Conservation (phyloP, 2,329 filamentous ascomycete species). For the Alternaria sp. region DNA sequence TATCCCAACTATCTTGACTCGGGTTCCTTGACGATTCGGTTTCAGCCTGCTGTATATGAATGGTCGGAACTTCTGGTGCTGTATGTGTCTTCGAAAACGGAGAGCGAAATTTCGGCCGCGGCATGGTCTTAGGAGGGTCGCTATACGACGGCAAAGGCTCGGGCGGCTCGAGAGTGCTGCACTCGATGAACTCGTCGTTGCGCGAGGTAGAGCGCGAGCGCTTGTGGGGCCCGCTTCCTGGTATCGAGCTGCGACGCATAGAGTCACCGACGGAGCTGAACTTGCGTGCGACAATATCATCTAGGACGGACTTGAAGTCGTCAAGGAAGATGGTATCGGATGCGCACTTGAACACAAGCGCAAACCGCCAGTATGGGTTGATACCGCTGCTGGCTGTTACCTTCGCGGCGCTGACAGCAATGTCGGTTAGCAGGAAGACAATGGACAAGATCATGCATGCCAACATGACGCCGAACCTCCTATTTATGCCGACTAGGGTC, state of each 20-base stretch:
- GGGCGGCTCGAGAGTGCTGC: slow-evolving; percentile 17
- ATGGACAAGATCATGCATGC: slow-evolving; percentile 46
- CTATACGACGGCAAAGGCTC: background rate
- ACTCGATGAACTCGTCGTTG: slow-evolving; percentile 32
- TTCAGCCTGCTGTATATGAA: slow-evolving; percentile 36
- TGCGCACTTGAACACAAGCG: slow-evolving; percentile 48
- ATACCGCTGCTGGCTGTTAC: slow-evolving; percentile 39
- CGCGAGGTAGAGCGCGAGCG: slow-evolving; percentile 25
- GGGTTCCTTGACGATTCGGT: slow-evolving; percentile 29
- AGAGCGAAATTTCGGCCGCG: slow-evolving; percentile 22
- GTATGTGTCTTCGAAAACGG: slow-evolving; percentile 21
- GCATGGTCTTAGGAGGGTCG: slow-evolving; percentile 4
- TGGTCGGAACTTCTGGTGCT: slow-evolving; percentile 24
- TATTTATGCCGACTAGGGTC: slow-evolving; percentile 38
- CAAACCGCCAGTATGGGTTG: slow-evolving; percentile 49
- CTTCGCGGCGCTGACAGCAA: slow-evolving; percentile 40
- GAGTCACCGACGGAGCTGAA: slow-evolving; percentile 31
- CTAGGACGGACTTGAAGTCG: slow-evolving; percentile 48
- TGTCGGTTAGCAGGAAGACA: slow-evolving; percentile 42
- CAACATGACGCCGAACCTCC: slow-evolving; percentile 45
- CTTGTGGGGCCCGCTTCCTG: slow-evolving; percentile 17
- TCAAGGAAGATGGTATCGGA: slow-evolving; percentile 49
- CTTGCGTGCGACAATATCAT: slow-evolving; percentile 40
- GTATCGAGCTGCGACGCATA: slow-evolving; percentile 21
- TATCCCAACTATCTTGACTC: slow-evolving; percentile 32